Evolutionary conservation across 2,329 filamentous ascomycete genomes (phyloP).

Genomic region (Neurospora sp.): DNA sequence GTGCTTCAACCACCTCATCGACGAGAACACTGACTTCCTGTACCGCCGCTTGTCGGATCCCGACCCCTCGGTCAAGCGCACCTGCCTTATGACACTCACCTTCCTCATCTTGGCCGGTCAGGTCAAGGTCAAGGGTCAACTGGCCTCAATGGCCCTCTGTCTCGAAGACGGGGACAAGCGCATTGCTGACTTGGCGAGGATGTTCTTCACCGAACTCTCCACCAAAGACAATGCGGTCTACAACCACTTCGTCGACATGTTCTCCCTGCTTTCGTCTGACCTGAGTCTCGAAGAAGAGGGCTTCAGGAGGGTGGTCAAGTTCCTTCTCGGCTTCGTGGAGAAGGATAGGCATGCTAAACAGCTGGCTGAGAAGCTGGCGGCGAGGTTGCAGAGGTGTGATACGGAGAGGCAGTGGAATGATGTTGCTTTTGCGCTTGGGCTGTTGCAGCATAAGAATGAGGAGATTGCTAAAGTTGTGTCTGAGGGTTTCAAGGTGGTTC

Average conservation of each 20-base stretch:
- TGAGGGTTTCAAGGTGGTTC: constrained; percentile 67
- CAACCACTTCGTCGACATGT: constrained; percentile 99
- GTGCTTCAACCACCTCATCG: constrained; percentile 98
- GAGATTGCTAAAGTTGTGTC: constrained; percentile 69
- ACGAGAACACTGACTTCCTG: constrained; percentile 97
- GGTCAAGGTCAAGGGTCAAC: constrained; percentile 97
- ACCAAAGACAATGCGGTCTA: constrained; percentile 99
- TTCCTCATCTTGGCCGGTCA: constrained; percentile 95
- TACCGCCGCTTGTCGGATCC: constrained; percentile 86
- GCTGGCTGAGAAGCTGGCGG: constrained; percentile 83
- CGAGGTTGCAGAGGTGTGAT: constrained; percentile 74
- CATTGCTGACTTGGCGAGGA: constrained; percentile 84
- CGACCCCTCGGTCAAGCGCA: constrained; percentile 86
- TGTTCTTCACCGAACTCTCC: constrained; percentile 97
- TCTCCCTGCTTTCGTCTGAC: constrained; percentile 76
- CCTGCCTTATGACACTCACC: constrained; percentile 95
- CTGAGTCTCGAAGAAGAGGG: constrained; percentile 72
- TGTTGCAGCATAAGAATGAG: constrained; percentile 88
- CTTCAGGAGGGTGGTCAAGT: constrained; percentile 79
- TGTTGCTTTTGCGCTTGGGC: constrained; percentile 80
- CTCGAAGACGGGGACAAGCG: constrained; percentile 92
- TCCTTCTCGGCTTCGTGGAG: constrained; percentile 90
- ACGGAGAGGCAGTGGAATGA: constrained; percentile 96
- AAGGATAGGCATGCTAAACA: constrained; percentile 99
- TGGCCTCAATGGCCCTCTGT: constrained; percentile 99